Conservation (phyloP, 371 early-diverging fungal genomes). For the Rhizomucor pusillus region DNA sequence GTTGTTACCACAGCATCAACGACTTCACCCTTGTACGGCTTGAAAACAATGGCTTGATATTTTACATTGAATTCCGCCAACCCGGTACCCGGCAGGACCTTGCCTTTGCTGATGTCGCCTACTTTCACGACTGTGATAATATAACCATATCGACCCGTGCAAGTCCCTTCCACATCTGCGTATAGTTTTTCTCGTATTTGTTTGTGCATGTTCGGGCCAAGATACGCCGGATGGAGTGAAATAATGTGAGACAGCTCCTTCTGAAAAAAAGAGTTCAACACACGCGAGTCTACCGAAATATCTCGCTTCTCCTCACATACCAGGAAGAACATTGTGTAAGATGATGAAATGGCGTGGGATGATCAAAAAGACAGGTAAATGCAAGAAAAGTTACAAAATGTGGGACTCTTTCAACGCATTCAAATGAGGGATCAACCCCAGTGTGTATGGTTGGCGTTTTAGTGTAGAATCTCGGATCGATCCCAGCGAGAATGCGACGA, state of each 20-base stretch:
- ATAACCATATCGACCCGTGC: constrained; percentile 91
- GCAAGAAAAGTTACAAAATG: no score
- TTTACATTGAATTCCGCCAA: constrained; percentile 91
- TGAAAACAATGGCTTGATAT: constrained; percentile 97
- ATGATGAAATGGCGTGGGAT: no score
- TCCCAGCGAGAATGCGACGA: no score
- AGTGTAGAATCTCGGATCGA: no score
- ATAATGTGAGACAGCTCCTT: constrained; percentile 89
- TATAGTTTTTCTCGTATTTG: constrained; percentile 79
- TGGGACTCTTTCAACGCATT: no score
- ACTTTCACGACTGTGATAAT: constrained; percentile 89
- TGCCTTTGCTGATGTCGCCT: constrained; percentile 76
- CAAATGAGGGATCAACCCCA: no score
- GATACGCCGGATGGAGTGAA: constrained; percentile 87
- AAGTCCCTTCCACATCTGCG: constrained; percentile 94
- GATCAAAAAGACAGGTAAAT: no score
- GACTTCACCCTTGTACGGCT: constrained; percentile 97
- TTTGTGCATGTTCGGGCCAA: constrained; percentile 83
- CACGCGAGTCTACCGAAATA: not conserved
- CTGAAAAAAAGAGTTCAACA: constrained; percentile 24
- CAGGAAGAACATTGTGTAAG: not conserved
- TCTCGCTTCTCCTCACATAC: not conserved
- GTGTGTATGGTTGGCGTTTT: no score
- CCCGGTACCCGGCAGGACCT: constrained; percentile 85
- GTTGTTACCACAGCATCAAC: constrained; percentile 94